Evolutionary conservation across 2,329 filamentous ascomycete species (phyloP).

Genomic region (Chrysoporthe puriensis): DNA sequence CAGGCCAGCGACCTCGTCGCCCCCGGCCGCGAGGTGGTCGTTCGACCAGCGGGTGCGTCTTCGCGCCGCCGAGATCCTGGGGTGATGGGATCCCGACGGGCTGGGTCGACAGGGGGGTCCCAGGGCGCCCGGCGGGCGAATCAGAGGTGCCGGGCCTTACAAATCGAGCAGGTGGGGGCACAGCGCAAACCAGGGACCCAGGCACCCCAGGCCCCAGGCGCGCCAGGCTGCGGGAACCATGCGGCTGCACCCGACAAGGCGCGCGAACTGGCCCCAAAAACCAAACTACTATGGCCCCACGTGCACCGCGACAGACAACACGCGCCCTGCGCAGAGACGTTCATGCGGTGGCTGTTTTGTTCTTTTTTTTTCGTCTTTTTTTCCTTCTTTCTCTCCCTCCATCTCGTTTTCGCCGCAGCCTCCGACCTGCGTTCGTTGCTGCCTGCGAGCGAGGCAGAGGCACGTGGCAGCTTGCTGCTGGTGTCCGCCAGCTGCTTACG

Average conservation of each 20-base stretch:
- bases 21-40: too few species aligned
- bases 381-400: too few species aligned
- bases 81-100: slow-evolving; percentile 3
- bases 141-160: slow-evolving; percentile 3
- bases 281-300: too few species aligned
- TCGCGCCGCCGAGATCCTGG: background rate
- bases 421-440: too few species aligned
- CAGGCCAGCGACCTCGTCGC: too few species aligned
- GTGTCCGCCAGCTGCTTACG: background rate
- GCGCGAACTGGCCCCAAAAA: background rate
- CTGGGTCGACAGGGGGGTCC: slow-evolving; percentile 9
- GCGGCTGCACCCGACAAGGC: slow-evolving; percentile 5
- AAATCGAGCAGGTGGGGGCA: slow-evolving; percentile 15
- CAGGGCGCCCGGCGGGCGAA: background rate
- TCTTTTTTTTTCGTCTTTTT: too few species aligned
- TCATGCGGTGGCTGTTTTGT: too few species aligned
- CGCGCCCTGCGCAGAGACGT: too few species aligned
- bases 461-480: background rate
- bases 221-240: background rate
- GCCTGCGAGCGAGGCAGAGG: background rate
- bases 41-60: too few species aligned
- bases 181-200: background rate
- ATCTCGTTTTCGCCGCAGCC: too few species aligned
- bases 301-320: too few species aligned
- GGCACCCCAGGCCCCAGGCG: background rate